phyloP scores from a whole-genome alignment of 1,139 yeast species.

The Geotrichum europaeum region DNA sequence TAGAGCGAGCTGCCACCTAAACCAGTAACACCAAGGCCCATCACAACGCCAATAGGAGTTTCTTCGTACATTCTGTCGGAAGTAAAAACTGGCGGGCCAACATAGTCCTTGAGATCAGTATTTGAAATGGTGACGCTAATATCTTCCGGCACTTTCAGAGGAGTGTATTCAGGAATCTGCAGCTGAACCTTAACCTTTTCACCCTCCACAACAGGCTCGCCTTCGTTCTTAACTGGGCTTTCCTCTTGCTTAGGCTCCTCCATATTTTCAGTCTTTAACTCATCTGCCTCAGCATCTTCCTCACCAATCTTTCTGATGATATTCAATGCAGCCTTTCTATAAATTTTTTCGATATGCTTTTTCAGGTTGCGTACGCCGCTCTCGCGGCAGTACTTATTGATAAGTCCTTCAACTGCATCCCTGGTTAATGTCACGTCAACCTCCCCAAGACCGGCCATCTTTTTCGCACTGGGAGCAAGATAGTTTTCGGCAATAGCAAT shows the following conservation, averaged over 20 bases:
- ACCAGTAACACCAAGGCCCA: conserved; percentile 91
- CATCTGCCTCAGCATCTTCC: conserved; percentile 24
- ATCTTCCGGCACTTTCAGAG: conserved; percentile 57
- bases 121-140: conserved; percentile 58
- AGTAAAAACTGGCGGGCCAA: conserved; percentile 88
- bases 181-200: conserved; percentile 33
- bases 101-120: conserved; percentile 67
- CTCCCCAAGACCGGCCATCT: conserved; percentile 69
- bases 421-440: conserved; percentile 59
- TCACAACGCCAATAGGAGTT: conserved; percentile 93
- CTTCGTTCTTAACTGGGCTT: conserved; percentile 1
- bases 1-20: conserved; percentile 92
- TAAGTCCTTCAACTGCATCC: conserved; percentile 63
- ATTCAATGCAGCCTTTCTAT: conserved; percentile 83
- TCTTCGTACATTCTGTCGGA: conserved; percentile 74
- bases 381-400: conserved; percentile 85
- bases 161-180: conserved; percentile 23
- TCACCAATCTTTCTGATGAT: conserved; percentile 53
- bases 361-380: conserved; percentile 93
- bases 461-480: conserved; percentile 78
- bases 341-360: conserved; percentile 81
- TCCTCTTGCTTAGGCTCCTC: not conserved
- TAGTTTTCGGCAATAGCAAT: conserved; percentile 85
- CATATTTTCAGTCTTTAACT: conserved; percentile 21
- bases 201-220: conserved; percentile 24